Evolutionary conservation across 2,329 filamentous ascomycete genomes (phyloP).

Genomic region (Pseudogymnoascus sp.): DNA sequence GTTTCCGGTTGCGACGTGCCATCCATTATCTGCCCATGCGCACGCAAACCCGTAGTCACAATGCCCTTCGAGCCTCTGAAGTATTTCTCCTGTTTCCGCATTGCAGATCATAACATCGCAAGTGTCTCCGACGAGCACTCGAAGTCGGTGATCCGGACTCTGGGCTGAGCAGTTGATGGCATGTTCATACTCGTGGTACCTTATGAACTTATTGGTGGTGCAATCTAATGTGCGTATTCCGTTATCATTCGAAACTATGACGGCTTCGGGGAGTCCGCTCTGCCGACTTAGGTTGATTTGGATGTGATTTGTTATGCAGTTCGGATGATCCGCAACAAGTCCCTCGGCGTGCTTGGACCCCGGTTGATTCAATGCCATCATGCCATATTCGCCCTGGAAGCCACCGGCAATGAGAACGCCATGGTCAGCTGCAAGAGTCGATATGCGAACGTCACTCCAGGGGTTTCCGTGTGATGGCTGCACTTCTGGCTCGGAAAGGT

Average conservation of each 20-base stretch:
- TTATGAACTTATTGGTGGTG: conserved; percentile 48
- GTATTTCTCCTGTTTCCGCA: conserved; percentile 53
- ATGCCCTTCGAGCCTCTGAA: conserved; percentile 53
- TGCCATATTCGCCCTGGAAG: conserved; percentile 33
- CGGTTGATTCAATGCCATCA: conserved; percentile 28
- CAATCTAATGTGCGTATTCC: conserved; percentile 51
- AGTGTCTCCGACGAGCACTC: conserved; percentile 64
- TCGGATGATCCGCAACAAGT: conserved; percentile 40
- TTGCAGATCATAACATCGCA: conserved; percentile 57
- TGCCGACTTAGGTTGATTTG: conserved; percentile 47
- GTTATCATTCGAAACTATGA: conserved; percentile 55
- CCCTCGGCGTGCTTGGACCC: conserved; percentile 29
- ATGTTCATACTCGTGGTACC: conserved; percentile 46
- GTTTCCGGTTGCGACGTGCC: conserved; percentile 66
- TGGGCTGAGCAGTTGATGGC: conserved; percentile 66
- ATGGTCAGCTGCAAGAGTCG: conserved; percentile 28
- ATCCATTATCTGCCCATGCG: conserved; percentile 70
- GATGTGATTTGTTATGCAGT: conserved; percentile 57
- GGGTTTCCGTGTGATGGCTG: conserved; percentile 19
- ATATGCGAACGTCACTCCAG: conserved; percentile 24
- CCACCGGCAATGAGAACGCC: conserved; percentile 33
- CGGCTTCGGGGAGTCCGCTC: conserved; percentile 44
- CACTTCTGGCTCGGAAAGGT: conserved; percentile 24
- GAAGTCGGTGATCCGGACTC: conserved; percentile 61
- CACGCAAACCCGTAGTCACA: conserved; percentile 66